These are phyloP conservation scores for Conticribra weissflogii DNA, from an alignment of 108 stramenopile species.

Conservation along the genomic window DNA sequence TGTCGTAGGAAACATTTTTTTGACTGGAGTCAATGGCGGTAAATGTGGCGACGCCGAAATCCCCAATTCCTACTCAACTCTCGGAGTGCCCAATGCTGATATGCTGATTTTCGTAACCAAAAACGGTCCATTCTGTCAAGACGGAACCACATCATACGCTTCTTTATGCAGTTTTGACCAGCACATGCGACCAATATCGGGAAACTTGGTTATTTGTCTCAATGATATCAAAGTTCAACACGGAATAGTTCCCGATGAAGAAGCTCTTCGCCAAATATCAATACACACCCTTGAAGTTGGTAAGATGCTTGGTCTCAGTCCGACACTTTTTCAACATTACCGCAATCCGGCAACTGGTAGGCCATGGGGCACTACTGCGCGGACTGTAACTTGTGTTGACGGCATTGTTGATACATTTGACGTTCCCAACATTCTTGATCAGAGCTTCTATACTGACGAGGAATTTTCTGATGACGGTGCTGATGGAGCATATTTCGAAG, in stretches of 20 bases:
- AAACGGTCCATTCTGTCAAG: constrained; percentile 46
- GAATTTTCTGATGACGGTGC: background rate
- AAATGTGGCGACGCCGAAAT: constrained; percentile 53
- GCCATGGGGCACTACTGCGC: constrained; percentile 26
- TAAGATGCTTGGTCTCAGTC: constrained; percentile 74
- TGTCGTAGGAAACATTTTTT: constrained; percentile 20
- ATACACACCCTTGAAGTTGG: constrained; percentile 39
- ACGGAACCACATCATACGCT: constrained; percentile 24
- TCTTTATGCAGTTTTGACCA: constrained; percentile 59
- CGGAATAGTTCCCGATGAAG: constrained; percentile 66
- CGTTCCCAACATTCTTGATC: constrained; percentile 38
- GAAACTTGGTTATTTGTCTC: constrained; percentile 77
- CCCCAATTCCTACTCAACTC: constrained; percentile 60
- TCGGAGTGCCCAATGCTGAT: constrained; percentile 72
- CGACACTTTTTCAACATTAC: constrained; percentile 72
- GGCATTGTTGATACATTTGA: constrained; percentile 21
- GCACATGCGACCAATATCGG: constrained; percentile 74
- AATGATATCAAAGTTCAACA: constrained; percentile 67
- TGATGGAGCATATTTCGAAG: constrained; percentile 30
- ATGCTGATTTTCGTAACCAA: constrained; percentile 74
- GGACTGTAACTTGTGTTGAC: constrained; percentile 46
- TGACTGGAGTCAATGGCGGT: background rate
- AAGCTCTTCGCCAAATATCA: constrained; percentile 31
- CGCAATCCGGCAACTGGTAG: constrained; percentile 76
- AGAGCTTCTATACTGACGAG: constrained; percentile 17